These are phyloP conservation scores for Mycotypha africana DNA, from an alignment of 371 early-diverging fungal genomes.

Conservation along the genomic window DNA sequence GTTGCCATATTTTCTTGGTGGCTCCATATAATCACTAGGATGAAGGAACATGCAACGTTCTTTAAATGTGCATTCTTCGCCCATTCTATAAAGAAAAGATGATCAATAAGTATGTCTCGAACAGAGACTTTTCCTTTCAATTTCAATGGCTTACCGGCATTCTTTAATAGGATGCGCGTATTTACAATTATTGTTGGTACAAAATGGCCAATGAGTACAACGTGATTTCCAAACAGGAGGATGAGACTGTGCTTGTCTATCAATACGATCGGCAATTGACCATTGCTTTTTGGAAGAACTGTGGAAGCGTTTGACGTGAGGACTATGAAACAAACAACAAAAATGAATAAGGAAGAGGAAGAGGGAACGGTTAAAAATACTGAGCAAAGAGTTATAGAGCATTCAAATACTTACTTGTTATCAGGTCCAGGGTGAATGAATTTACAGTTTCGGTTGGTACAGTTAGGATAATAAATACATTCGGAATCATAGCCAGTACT, in stretches of 20 bases:
- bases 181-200: conserved; percentile 60
- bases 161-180: conserved; percentile 44
- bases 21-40: conserved; percentile 31
- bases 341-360: not conserved
- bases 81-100: conserved; percentile 28
- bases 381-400: too few species aligned
- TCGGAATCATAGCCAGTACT: too few species aligned
- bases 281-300: not conserved
- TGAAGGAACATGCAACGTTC: conserved; percentile 49
- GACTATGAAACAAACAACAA: not conserved
- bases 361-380: not conserved
- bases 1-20: conserved; percentile 1
- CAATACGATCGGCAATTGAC: conserved; percentile 19
- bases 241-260: conserved; percentile 32
- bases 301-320: not conserved
- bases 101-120: not conserved
- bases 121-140: not conserved
- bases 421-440: conserved; percentile 41
- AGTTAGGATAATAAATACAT: conserved; percentile 52
- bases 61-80: conserved; percentile 38
- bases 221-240: conserved; percentile 41
- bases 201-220: conserved; percentile 53
- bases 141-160: conserved; percentile 37
- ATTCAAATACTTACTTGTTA: conserved; percentile 35
- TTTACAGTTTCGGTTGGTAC: conserved; percentile 56